Evolutionary conservation across 805 yeast genomes (phyloP).

Genomic region (Pichia exigua): DNA sequence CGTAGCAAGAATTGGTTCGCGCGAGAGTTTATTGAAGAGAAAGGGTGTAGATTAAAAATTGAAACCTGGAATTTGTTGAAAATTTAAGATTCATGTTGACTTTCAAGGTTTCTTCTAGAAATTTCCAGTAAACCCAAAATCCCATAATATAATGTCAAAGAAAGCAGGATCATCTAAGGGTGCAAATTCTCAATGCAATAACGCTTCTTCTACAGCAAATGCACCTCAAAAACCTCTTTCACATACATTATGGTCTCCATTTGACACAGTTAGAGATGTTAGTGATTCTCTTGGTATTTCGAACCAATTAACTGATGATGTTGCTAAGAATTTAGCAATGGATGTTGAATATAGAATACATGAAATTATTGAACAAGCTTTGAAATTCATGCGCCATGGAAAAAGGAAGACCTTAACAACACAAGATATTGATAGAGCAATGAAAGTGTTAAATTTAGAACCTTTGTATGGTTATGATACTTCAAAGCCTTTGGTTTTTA

Average conservation of each 20-base stretch:
- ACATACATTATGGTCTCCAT: constrained; percentile 94
- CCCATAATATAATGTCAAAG: neutral
- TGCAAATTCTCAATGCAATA: neutral
- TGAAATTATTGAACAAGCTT: constrained; percentile 91
- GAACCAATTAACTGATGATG: constrained; percentile 73
- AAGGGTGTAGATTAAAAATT: neutral
- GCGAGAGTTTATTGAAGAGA: neutral
- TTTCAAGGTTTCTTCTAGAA: neutral
- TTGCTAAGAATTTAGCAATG: constrained; percentile 92
- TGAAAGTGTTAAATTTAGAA: constrained; percentile 82
- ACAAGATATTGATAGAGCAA: constrained; percentile 71
- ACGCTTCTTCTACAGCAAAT: neutral
- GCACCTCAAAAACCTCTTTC: constrained; percentile 50
- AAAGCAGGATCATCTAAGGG: neutral
- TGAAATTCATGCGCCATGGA: constrained; percentile 91
- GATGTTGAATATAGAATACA: constrained; percentile 97
- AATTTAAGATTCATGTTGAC: neutral
- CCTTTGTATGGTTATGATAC: constrained; percentile 87
- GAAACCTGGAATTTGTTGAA: neutral
- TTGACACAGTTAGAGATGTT: constrained; percentile 92
- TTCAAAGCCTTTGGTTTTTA: constrained; percentile 62
- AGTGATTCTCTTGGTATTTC: constrained; percentile 84
- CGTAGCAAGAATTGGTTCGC: neutral
- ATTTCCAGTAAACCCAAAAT: neutral
- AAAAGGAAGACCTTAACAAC: constrained; percentile 78